Evolutionary conservation across 2,329 filamentous ascomycete genomes (phyloP), one percentile per base, ranked within the genome.

Genomic region (Colletotrichum cereale): DNA sequence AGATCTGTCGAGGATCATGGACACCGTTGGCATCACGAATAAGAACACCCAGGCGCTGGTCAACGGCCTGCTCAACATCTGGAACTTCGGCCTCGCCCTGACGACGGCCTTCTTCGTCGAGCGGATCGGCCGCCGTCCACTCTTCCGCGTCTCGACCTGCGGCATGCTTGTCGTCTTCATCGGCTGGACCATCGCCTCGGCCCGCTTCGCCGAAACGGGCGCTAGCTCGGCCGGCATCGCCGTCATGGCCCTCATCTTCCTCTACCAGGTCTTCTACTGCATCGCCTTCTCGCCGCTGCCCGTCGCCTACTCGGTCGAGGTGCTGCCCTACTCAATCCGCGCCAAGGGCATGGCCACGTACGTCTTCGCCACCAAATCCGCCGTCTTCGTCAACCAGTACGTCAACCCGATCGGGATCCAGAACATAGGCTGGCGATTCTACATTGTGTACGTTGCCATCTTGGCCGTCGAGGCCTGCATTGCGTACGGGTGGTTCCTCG

Each of bases 271-370:
- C 8, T 82, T 82, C 74, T 89, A 88, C 78, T 87, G 87, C 74
- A 82, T 88, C 56, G 86, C 85, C 11, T 87, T 87, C 77, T 88
- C 87, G 60, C 84, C 87, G 2, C 80, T 89, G 26, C 86, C 86
- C 0, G 76, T 75, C 36, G 77, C 85, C 6, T 89, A 87, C 78
- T 82, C 88, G 0, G 81, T 88, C 29, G 87, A 89, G 72, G 76
- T 89, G 0, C 86, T 88, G 71, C 87, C 87, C 0, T 89, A 84
- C 75, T 82, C 84, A 1, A 83, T 86, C 60, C 84, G 87, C 11
- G 84, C 86, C 8, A 86, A 86, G 70, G 87, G 87, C 73, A 84
- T 88, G 75, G 77, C 75, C 0, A 74, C 75, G 0, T 79, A 78
- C 3, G 75, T 79, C 1, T 75, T 79, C 16, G 63, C 76, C 0